Conservation (phyloP, 108 stramenopile genomes). For the Pseudonitzschia pungens region DNA sequence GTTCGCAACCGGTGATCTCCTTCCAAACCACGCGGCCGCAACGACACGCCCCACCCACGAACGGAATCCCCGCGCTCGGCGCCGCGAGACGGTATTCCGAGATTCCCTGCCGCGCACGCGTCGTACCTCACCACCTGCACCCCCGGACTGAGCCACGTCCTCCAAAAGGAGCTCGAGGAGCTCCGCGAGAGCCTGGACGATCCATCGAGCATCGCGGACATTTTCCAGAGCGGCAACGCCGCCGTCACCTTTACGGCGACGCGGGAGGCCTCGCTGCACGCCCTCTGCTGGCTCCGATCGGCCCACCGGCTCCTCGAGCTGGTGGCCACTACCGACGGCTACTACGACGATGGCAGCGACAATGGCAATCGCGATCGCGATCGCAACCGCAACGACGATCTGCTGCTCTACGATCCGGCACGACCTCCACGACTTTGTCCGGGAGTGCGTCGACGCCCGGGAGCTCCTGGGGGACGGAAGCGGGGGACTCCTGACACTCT, state of each 20-base stretch:
- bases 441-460: conserved; percentile 42
- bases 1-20: too few species aligned
- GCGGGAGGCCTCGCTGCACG: conserved; percentile 47
- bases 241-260: conserved; percentile 40
- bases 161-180: conserved; percentile 55
- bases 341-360: conserved; percentile 9
- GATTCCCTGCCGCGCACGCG: too few species aligned
- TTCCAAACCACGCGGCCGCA: too few species aligned
- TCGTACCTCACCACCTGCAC: conserved; percentile 68
- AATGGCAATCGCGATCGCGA: background rate
- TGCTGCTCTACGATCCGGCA: conserved; percentile 47
- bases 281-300: conserved; percentile 68
- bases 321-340: conserved; percentile 20
- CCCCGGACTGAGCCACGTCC: conserved; percentile 60
- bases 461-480: conserved; percentile 62
- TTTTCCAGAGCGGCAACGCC: conserved; percentile 26
- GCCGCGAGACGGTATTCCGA: too few species aligned
- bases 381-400: too few species aligned
- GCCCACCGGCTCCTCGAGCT: conserved; percentile 78
- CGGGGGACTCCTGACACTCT: conserved; percentile 68
- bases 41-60: too few species aligned
- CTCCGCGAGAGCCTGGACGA: conserved; percentile 17
- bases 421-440: conserved; percentile 57
- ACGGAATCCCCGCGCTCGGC: too few species aligned
- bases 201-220: conserved; percentile 37